Base-by-base conservation (phyloP, 805 yeast species). In the Candida adriatica region DNA sequence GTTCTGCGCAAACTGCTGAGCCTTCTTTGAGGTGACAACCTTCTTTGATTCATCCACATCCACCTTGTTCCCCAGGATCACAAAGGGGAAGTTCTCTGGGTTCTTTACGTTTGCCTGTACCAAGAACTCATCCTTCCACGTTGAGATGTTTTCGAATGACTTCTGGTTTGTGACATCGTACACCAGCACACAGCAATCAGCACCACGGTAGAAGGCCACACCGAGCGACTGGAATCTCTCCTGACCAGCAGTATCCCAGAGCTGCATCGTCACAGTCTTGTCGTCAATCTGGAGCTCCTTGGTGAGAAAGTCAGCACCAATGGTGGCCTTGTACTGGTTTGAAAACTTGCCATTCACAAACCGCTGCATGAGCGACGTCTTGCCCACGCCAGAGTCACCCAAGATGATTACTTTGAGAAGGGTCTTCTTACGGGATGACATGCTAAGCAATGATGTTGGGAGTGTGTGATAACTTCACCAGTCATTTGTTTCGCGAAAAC, bases 231-330 rank as follows among this genome's bases (percentile, higher is more conserved):
- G 97, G 69, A 90, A 90, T 50, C 98, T 72, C 60, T 90, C 98
- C 64, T 90, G 98, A 22, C 98, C 98, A 6, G 97, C 97, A 26
- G 98, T 90, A 55, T 90, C 98, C 98, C 98, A 90, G 34, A 92
- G 81, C 61, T 83, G 90, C 61, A 64, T 59, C 6, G 69, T 64
- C 11, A 66, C 70, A 10, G 61, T 49, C 37, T 54, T 51, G 57
- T 81, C 92, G 56, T 92, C 97, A 37, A 92, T 73, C 17, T 70
- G 64, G 38, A 90, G 74, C 50, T 90, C 97, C 58, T 88, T 90
- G 23, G 96, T 90, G 42, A 87, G 69, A 55, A 90, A 90, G 57
- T 92, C 97, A 2, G 97, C 97, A 8, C 98, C 98, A 45, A 90
- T 90, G 11, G 98, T 90, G 18, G 97, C 96, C 54, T 90, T 92